A percentile compares a stretch with the other conserved stretches of the same genome.
Evolutionary conservation across 805 yeast genomes (phyloP).

Genomic region (Starmera amethionina): DNA sequence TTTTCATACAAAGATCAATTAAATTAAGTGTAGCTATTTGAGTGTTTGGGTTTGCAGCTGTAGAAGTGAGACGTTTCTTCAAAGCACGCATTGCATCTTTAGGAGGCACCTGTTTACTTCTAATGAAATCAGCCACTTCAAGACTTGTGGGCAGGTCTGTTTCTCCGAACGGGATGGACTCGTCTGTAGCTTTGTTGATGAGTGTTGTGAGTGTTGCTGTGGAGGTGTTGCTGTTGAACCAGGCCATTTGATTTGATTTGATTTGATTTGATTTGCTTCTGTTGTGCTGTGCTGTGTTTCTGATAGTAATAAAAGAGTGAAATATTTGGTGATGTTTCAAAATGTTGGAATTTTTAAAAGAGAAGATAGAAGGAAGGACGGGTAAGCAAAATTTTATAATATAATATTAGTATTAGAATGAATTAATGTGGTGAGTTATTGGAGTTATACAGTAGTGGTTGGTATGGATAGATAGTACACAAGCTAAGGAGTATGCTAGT

Average conservation of each 20-base stretch:
- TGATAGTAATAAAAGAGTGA: too few species aligned
- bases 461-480: too few species aligned
- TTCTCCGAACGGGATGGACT: conserved; percentile 87
- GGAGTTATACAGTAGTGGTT: too few species aligned
- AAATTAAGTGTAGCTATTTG: conserved; percentile 68
- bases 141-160: conserved; percentile 64
- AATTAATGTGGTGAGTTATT: too few species aligned
- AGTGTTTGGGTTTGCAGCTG: conserved; percentile 63
- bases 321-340: too few species aligned
- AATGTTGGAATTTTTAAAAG: too few species aligned
- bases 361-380: too few species aligned
- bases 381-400: too few species aligned
- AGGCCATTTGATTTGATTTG: conserved; percentile 11
- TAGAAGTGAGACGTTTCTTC: conserved; percentile 57
- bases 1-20: conserved; percentile 81
- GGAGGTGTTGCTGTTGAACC: conserved; percentile 11
- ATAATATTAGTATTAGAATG: too few species aligned
- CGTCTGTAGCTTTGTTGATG: conserved; percentile 73
- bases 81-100: conserved; percentile 79
- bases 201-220: conserved; percentile 34
- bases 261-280: background rate
- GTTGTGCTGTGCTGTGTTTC: too few species aligned
- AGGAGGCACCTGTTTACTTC: conserved; percentile 71
- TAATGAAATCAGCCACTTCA: conserved; percentile 79
- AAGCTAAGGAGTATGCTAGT: too few species aligned